Conservation (phyloP, 2,329 filamentous ascomycete genomes). For the Fusarium domesticum region DNA sequence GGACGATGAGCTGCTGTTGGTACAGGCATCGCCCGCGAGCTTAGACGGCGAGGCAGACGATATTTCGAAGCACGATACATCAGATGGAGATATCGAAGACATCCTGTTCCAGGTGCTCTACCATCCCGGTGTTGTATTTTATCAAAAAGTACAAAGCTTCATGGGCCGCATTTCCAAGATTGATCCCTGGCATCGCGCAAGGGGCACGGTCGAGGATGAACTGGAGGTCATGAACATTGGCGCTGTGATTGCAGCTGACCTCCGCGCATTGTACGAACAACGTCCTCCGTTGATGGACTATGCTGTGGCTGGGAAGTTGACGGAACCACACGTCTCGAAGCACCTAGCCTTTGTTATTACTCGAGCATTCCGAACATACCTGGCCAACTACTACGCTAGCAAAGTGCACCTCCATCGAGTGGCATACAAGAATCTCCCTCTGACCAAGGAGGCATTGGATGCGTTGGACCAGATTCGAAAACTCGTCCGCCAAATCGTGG, state of each 20-base stretch:
- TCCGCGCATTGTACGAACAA: slow-evolving; percentile 48
- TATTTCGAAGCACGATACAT: slow-evolving; percentile 17
- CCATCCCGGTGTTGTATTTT: slow-evolving; percentile 55
- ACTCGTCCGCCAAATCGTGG: slow-evolving; percentile 43
- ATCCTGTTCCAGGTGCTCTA: slow-evolving; percentile 54
- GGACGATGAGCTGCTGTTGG: slow-evolving; percentile 45
- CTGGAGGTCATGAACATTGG: slow-evolving; percentile 56
- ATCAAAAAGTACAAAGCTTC: slow-evolving; percentile 56
- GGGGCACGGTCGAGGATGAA: slow-evolving; percentile 56
- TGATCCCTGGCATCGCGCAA: slow-evolving; percentile 53
- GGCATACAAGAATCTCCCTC: slow-evolving; percentile 52
- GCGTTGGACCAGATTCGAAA: slow-evolving; percentile 49
- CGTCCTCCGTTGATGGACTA: slow-evolving; percentile 55
- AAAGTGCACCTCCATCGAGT: slow-evolving; percentile 56
- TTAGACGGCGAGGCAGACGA: slow-evolving; percentile 33
- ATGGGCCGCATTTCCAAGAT: slow-evolving; percentile 56
- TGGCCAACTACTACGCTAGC: slow-evolving; percentile 55
- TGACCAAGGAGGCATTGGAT: slow-evolving; percentile 47
- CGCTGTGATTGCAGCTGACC: slow-evolving; percentile 48
- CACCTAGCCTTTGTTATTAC: slow-evolving; percentile 50
- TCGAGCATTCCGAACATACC: slow-evolving; percentile 52
- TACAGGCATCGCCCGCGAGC: slow-evolving; percentile 42
- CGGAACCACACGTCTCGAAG: slow-evolving; percentile 45
- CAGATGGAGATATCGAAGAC: slow-evolving; percentile 44
- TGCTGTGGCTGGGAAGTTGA: slow-evolving; percentile 50